Conservation (phyloP, 2,329 filamentous ascomycete genomes). For the Stachybotrys chartarum region DNA sequence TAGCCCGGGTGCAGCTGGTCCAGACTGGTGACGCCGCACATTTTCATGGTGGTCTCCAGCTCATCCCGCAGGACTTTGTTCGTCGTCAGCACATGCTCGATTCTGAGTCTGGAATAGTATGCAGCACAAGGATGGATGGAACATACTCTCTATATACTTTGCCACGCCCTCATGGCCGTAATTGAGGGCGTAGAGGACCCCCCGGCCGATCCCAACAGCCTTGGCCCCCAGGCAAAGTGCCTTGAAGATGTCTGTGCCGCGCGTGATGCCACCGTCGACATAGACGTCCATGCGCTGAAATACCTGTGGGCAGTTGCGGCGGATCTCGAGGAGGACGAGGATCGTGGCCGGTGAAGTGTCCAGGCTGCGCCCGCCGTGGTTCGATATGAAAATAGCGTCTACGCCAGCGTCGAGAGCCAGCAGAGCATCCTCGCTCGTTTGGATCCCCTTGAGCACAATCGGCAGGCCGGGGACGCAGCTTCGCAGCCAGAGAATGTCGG, state of each 20-base stretch:
- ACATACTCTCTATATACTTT: conserved; percentile 45
- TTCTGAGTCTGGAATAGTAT: neutral
- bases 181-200: conserved; percentile 51
- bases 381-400: conserved; percentile 61
- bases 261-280: conserved; percentile 56
- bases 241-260: conserved; percentile 61
- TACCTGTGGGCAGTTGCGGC: conserved; percentile 50
- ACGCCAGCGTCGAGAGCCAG: conserved; percentile 52
- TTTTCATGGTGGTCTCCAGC: conserved; percentile 56
- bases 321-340: conserved; percentile 55
- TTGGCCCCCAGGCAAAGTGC: conserved; percentile 57
- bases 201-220: conserved; percentile 55
- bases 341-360: conserved; percentile 47
- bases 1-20: conserved; percentile 54
- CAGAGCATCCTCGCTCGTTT: conserved; percentile 56
- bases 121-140: too few relatives aligned
- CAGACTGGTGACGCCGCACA: conserved; percentile 56
- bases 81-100: neutral
- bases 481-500: conserved; percentile 58
- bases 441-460: conserved; percentile 61
- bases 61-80: conserved; percentile 44
- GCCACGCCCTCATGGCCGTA: conserved; percentile 52
- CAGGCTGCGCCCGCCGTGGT: conserved; percentile 57
- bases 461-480: conserved; percentile 36
- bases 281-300: conserved; percentile 54